Base-by-base conservation (phyloP, 2,329 filamentous ascomycete genomes). In the Alternaria novae-zelandiae region DNA sequence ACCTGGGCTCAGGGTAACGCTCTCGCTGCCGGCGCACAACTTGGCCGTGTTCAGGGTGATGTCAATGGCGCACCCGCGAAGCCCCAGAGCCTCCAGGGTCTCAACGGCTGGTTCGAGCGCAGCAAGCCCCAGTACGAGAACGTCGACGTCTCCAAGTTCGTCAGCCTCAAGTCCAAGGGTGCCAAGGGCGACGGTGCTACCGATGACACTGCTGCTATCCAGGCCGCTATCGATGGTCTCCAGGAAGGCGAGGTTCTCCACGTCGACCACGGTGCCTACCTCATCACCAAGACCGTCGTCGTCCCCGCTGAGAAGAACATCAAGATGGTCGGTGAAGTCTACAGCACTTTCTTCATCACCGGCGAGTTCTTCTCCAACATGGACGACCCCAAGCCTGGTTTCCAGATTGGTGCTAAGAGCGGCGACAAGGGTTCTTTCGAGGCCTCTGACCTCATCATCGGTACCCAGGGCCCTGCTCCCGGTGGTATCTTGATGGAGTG, bases 401-500 rank as follows among this genome's bases (percentile, higher is more conserved):
- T 96, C 82, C 91, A 96, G 78, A 86, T 98, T 61, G 95, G 95
- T 53, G 82, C 92, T 74, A 69, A 73, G 64, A 81, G 87, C 11
- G 93, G 93, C 56, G 91, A 97, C 67, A 85, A 86, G 49, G 95
- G 94, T 66, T 85, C 86, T 26, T 91, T 97, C 51, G 94, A 97
- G 82, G 95, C 97, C 75, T 91, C 89, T 49, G 95, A 97, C 75
- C 82, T 97, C 64, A 89, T 97, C 72, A 91, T 98, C 71, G 88
- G 93, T 80, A 97, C 94, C 28, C 87, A 89, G 70, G 95, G 95
- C 5, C 85, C 94, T 4, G 90, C 93, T 66, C 91, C 94, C 0
- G 95, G 95, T 69, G 95, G 94, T 17, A 93, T 97, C 74, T 87
- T 97, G 77, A 89, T 97, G 83, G 88, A 97, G 79, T 97, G 93